These are phyloP conservation scores for Silene vulgaris DNA, from an alignment of 179 eudicot genomes.

Conservation along the genomic window DNA sequence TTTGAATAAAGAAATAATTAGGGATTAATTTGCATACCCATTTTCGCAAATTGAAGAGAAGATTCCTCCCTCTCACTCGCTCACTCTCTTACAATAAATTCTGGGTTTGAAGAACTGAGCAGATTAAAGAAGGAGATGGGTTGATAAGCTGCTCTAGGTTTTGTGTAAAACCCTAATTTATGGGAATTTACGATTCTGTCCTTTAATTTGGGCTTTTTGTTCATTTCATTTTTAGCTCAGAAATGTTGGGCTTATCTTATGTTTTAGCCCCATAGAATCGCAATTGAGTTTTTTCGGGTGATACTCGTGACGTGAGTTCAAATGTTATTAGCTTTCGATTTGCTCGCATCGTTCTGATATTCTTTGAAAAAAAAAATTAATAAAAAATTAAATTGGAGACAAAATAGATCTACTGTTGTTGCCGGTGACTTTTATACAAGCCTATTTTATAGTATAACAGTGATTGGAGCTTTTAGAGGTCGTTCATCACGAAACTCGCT, in stretches of 20 bases:
- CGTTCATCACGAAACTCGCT: no score
- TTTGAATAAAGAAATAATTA: neutral
- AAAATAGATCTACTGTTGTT: no score
- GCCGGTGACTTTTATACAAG: no score
- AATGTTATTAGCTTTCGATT: no score
- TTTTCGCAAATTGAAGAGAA: neutral
- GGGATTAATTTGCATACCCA: neutral
- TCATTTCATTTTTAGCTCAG: neutral
- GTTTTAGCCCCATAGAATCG: no score
- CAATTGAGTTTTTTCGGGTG: no score
- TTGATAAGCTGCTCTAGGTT: constrained; percentile 6
- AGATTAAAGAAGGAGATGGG: neutral
- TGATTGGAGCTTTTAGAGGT: no score
- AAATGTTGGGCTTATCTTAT: neutral
- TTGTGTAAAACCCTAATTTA: constrained; percentile 2
- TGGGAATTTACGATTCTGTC: neutral
- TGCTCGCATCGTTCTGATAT: no score
- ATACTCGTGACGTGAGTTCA: no score
- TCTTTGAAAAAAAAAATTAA: no score
- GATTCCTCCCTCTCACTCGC: neutral
- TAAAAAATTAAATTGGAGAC: no score
- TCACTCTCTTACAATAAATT: neutral
- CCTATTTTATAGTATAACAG: no score
- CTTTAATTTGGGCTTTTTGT: neutral
- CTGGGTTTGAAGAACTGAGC: neutral